Percentiles rank a stretch among this genome's conserved stretches.
phyloP scores from a whole-genome alignment of 176 grass and related monocot species.

The Carex kokanica region DNA sequence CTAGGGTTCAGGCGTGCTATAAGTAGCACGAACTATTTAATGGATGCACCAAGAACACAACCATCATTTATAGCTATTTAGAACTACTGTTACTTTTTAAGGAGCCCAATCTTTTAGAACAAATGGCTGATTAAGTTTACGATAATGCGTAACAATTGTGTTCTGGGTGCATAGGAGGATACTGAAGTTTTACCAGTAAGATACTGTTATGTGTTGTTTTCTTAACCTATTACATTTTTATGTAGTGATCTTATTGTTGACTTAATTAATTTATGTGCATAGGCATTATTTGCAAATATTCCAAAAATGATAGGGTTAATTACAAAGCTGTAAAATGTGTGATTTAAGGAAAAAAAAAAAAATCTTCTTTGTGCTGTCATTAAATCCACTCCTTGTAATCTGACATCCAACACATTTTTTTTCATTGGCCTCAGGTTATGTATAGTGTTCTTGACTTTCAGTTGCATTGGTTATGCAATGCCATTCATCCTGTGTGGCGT shows the following conservation, averaged over 20 bases:
- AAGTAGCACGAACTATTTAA: too few species aligned
- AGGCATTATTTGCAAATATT: neutral
- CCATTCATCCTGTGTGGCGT: conserved; percentile 91
- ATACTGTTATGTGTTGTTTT: too few species aligned
- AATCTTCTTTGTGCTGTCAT: neutral
- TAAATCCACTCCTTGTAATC: neutral
- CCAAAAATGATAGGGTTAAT: neutral
- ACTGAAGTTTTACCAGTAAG: too few species aligned
- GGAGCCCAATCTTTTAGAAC: too few species aligned
- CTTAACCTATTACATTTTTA: neutral
- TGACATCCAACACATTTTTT: neutral
- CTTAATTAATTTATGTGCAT: neutral
- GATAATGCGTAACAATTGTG: too few species aligned
- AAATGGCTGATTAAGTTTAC: too few species aligned
- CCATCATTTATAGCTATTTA: too few species aligned
- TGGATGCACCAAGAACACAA: too few species aligned
- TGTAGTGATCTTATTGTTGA: neutral
- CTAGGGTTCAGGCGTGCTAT: neutral
- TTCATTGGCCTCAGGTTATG: conserved; percentile 58
- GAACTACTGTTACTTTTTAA: too few species aligned
- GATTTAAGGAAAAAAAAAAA: neutral
- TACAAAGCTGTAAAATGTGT: neutral
- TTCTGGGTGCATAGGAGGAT: too few species aligned
- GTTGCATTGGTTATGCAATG: conserved; percentile 95
- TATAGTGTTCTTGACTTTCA: conserved; percentile 89